Base-by-base conservation (phyloP, 1,139 yeast genomes). In the Yamadazyma atlantica region DNA sequence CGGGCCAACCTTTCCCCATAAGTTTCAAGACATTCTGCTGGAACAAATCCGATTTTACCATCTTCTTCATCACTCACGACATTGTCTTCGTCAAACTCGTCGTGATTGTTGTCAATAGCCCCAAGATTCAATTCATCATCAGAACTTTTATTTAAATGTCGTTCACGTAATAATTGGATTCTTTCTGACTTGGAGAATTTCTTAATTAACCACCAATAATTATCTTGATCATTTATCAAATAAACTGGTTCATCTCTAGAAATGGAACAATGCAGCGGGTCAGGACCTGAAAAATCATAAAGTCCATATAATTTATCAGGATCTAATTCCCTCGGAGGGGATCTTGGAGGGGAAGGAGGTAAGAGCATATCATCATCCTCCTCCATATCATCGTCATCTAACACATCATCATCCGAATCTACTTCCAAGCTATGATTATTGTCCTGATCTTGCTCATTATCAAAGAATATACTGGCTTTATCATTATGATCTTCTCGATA, bases 191-290 rank as follows among this genome's bases (percentile, higher is more conserved):
- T 66, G 34, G 73, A 70, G 40, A 82, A 70, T 49, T 87, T 80
- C 42, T 82, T 75, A 21, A 92, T 90, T 11, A 90, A 66, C 98
- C 98, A 92, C 98, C 98, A 92, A 64, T 92, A 92, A 43, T 88
- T 78, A 60, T 92, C 97, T 41, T 85, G 82, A 55, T 92, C 98
- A 54, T 89, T 90, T 26, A 92, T 64, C 25, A 92, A 66, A 34
- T 78, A 69, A 44, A 94, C 92, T 1, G 95, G 82, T 53, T 89
- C 96, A 52, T 94, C 94, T 50, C 88, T 79, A 19, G 69, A 60
- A 7, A 92, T 73, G 36, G 84, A 80, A 46, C 96, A 86, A 63
- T 92, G 98, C 38, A 95, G 89, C 9, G 95, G 94, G 53, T 90
- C 97, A 3, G 96, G 95, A 0, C 97, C 98, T 28, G 74, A 74